Percentiles rank a stretch among this genome's conserved stretches.
Conservation (phyloP, 768 basidiomycete genomes). For the Termitomyces sp. region DNA sequence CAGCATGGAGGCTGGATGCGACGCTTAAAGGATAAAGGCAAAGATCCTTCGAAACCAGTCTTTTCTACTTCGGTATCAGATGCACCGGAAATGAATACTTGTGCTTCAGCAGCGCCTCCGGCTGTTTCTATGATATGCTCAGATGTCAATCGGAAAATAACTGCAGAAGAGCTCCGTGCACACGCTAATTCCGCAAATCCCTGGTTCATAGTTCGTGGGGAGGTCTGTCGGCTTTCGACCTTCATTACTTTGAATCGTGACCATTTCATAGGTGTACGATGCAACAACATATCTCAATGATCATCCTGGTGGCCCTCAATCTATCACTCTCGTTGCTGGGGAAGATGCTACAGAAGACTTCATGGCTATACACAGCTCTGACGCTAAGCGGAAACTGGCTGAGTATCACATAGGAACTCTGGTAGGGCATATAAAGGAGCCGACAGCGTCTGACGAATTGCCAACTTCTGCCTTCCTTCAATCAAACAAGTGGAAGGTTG, state of each 20-base stretch:
- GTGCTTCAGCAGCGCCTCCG: constrained; percentile 17
- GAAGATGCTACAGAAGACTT: constrained; percentile 62
- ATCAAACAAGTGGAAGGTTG: constrained; percentile 42
- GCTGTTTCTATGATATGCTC: constrained; percentile 36
- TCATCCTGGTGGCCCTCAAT: constrained; percentile 54
- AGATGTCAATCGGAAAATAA: constrained; percentile 29
- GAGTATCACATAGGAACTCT: constrained; percentile 24
- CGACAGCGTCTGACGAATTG: constrained; percentile 8
- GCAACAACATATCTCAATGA: constrained; percentile 43
- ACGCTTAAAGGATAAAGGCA: constrained; percentile 39
- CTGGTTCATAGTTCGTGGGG: constrained; percentile 1
- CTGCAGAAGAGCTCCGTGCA: background rate
- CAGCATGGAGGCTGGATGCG: constrained; percentile 58
- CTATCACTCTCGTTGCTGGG: constrained; percentile 49
- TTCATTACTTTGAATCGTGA: background rate
- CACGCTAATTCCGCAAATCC: background rate
- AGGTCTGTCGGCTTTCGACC: background rate
- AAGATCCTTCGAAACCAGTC: constrained; percentile 35
- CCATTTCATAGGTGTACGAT: constrained; percentile 36
- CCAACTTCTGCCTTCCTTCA: constrained; percentile 27
- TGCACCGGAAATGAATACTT: background rate
- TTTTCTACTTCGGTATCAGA: constrained; percentile 19
- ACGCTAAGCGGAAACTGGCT: constrained; percentile 38
- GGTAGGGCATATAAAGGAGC: background rate
- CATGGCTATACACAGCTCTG: constrained; percentile 54